These are phyloP conservation scores for Alternaria longipes DNA, from an alignment of 2,329 filamentous ascomycete genomes.

Conservation along the genomic window DNA sequence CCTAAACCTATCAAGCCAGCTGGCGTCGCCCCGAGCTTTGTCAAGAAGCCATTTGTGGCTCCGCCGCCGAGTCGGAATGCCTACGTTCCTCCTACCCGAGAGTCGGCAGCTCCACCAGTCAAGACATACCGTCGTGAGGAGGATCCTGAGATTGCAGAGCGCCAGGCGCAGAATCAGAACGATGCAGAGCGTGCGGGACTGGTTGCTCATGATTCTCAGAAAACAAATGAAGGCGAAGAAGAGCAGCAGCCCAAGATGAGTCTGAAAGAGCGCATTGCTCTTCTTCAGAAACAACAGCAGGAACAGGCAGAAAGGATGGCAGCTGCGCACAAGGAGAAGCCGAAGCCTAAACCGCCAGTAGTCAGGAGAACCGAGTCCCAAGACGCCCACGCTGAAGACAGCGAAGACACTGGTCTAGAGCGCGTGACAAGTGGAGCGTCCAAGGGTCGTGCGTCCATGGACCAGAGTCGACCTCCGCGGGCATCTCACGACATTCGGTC, in stretches of 20 bases:
- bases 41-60: constrained; percentile 97
- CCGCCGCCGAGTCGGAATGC: constrained; percentile 93
- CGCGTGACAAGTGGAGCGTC: constrained; percentile 47
- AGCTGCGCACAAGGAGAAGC: constrained; percentile 84
- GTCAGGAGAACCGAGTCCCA: constrained; percentile 69
- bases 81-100: constrained; percentile 80
- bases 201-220: constrained; percentile 49
- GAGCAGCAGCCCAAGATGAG: constrained; percentile 92
- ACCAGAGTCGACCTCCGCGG: constrained; percentile 52
- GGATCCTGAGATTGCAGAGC: constrained; percentile 72
- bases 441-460: constrained; percentile 51
- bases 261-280: constrained; percentile 92
- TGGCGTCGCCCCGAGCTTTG: constrained; percentile 72
- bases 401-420: constrained; percentile 50
- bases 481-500: constrained; percentile 52
- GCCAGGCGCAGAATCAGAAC: constrained; percentile 71
- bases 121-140: constrained; percentile 89
- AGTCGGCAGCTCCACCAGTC: constrained; percentile 71
- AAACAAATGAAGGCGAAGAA: constrained; percentile 63
- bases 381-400: constrained; percentile 42
- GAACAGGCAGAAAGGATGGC: constrained; percentile 87
- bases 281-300: constrained; percentile 91
- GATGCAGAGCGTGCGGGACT: constrained; percentile 75
- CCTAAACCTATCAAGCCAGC: constrained; percentile 86
- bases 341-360: constrained; percentile 70